Evolutionary conservation across 805 yeast species (phyloP), one percentile per base, ranked within the genome.

Genomic region (Metschnikowia sp.): DNA sequence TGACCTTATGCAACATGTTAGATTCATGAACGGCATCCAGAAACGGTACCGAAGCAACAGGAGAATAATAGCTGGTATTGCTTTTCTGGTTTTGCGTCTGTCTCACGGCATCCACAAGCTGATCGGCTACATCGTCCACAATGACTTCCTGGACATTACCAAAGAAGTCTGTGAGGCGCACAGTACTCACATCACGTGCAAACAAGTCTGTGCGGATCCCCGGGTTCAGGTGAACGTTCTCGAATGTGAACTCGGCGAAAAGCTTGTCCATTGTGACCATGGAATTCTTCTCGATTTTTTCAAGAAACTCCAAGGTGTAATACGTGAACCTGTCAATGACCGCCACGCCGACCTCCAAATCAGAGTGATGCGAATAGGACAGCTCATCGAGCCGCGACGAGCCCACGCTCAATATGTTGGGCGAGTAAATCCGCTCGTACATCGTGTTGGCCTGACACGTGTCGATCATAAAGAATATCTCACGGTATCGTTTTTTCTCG

Each of bases 361-460:
- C 99, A 1, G 97, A 88, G 64, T 89, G 96, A 60, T 94, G 98
- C 1, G 97, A 90, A 62, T 90, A 94, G 2, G 96, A 88, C 42
- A 92, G 83, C 67, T 94, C 97, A 46, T 86, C 96, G 8, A 88
- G 53, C 54, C 78, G 86, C 9, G 96, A 86, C 1, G 97, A 89
- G 0, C 99, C 99, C 32, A 92, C 95, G 1, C 97, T 88, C 44
- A 94, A 68, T 39, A 94, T 81, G 63, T 94, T 90, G 32, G 99
- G 98, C 9, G 96, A 86, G 63, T 89, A 90, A 61, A 92, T 83
- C 60, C 86, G 81, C 48, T 95, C 84, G 69, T 86, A 94, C 99
- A 94, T 92, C 12, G 99, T 89, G 68, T 92, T 94, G 26, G 99
- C 99, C 72, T 94, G 99, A 63, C 99, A 94, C 0, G 99, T 94